Percentiles rank a stretch among this genome's conserved stretches.
Evolutionary conservation across 306 rosid genomes (phyloP).

Genomic region (Lathyrus sativus): DNA sequence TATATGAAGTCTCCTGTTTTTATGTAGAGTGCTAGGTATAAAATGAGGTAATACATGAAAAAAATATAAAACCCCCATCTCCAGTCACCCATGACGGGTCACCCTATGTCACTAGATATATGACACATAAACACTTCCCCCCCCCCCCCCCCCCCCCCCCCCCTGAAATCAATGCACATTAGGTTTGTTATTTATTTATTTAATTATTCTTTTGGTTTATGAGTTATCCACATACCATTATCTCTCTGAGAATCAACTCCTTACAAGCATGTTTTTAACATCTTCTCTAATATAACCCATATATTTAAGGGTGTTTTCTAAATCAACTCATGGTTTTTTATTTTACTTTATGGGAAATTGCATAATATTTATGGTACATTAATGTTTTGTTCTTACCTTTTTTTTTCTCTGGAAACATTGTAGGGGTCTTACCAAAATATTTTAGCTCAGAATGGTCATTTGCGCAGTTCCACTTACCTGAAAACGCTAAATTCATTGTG

Average conservation of each 20-base stretch:
- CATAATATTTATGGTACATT: background rate
- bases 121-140: background rate
- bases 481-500: constrained; percentile 66
- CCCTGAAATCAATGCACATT: constrained; percentile 25
- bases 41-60: constrained; percentile 18
- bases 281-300: constrained; percentile 11
- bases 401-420: constrained; percentile 29
- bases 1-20: constrained; percentile 19
- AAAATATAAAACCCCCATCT: background rate
- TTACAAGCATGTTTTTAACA: constrained; percentile 9
- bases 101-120: background rate
- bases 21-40: constrained; percentile 6
- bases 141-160: no score
- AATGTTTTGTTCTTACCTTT: constrained; percentile 20
- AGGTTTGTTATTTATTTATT: background rate
- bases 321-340: constrained; percentile 32
- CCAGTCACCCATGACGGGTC: background rate
- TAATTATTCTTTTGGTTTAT: background rate
- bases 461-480: constrained; percentile 85
- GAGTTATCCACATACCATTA: constrained; percentile 2
- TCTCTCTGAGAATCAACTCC: constrained; percentile 2
- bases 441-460: constrained; percentile 99
- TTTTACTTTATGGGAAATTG: constrained; percentile 23
- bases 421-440: constrained; percentile 92
- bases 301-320: constrained; percentile 18